Evolutionary conservation across 164 flowering plant species (phyloP), one percentile per base, ranked within the genome.

Genomic region (Liriodendron chinense): DNA sequence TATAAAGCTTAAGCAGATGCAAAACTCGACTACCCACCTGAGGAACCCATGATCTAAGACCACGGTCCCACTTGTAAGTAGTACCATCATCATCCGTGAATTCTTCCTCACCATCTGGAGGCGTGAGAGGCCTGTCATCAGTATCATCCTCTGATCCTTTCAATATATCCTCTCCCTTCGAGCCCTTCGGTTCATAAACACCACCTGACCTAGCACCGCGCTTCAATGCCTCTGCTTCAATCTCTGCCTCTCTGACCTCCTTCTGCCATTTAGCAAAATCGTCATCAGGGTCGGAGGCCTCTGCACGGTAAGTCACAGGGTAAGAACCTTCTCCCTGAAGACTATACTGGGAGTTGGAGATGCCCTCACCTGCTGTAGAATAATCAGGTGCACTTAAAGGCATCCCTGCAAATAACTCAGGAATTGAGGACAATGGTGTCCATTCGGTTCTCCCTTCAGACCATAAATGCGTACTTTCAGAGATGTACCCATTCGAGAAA

Each of bases 71-170:
- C 89, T 91, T 96, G 81, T 96, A 96, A 12, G 64, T 78, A 72
- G 99, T 94, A 73, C 99, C 99, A 86, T 94, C 99, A 84, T 96
- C 99, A 86, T 96, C 99, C 66, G 88, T 87, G 75, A 96, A 94
- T 82, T 96, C 96, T 62, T 93, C 97, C 79, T 94, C 99, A 49
- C 99, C 98, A 56, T 92, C 98, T 20, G 97, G 98, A 14, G 98
- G 98, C 4, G 93, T 86, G 20, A 69, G 57, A 77, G 96, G 93
- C 81, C 90, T 86, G 9, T 89, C 91, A 47, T 34, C 68, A 74
- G 85, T 89, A 83, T 84, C 79, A 47, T 34, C 56, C 21, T 63
- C 76, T n/a, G 53, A 57, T 24, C 62, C 78, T 47, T 72, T 53
- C 34, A 43, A 43, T 14, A 14, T 57, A 23, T 25, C 77, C 23